A percentile compares a stretch with the other conserved stretches of the same genome.
Conservation (phyloP, 768 basidiomycete genomes). For the Termitomyces bulborhizus region DNA sequence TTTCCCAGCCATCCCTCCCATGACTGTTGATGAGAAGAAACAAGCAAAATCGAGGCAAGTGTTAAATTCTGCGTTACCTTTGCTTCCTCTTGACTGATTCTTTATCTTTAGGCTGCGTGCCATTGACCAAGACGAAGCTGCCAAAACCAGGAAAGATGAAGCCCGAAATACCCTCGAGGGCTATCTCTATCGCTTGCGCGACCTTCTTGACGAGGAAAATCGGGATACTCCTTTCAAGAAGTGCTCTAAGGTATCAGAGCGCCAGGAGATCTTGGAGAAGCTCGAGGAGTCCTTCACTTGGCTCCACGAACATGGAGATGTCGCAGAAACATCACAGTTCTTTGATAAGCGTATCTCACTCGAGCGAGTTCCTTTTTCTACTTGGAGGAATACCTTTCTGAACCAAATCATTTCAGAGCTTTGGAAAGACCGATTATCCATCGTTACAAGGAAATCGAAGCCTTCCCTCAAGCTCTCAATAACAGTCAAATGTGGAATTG, state of each 20-base stretch:
- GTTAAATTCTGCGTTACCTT: not conserved
- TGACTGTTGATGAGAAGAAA: slow-evolving; percentile 75
- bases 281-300: slow-evolving; percentile 74
- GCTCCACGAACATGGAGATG: slow-evolving; percentile 81
- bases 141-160: slow-evolving; percentile 78
- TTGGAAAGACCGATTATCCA: slow-evolving; percentile 79
- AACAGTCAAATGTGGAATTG: slow-evolving; percentile 85
- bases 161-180: slow-evolving; percentile 87
- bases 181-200: slow-evolving; percentile 88
- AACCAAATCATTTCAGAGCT: slow-evolving; percentile 33
- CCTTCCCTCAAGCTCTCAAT: slow-evolving; percentile 78
- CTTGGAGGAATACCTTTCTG: slow-evolving; percentile 6
- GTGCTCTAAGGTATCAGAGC: slow-evolving; percentile 72
- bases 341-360: slow-evolving; percentile 70
- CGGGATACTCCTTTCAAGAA: slow-evolving; percentile 73
- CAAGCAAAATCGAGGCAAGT: slow-evolving; percentile 67
- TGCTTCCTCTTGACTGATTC: not conserved
- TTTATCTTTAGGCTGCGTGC: slow-evolving; percentile 63
- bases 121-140: slow-evolving; percentile 70
- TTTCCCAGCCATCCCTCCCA: slow-evolving; percentile 65
- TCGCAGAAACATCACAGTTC: slow-evolving; percentile 71
- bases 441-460: slow-evolving; percentile 85
- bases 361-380: slow-evolving; percentile 55
- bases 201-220: slow-evolving; percentile 66
- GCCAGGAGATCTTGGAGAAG: slow-evolving; percentile 55